Percentiles rank a stretch among this genome's conserved stretches.
phyloP scores from a whole-genome alignment of 2,329 filamentous ascomycete genomes.

The Hypoxylon sp. region DNA sequence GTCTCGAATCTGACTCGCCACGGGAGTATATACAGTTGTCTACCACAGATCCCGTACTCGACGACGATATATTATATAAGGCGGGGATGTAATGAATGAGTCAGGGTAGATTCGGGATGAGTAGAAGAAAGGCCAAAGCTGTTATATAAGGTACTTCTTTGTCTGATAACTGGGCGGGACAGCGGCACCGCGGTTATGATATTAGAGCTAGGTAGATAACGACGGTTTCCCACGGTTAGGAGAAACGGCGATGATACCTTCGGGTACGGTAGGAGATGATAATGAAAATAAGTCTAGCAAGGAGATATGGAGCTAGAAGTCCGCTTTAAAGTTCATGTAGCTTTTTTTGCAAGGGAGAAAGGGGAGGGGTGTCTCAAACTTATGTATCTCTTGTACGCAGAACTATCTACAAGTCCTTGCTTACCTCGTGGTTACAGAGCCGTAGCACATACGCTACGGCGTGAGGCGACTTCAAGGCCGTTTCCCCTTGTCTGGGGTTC shows the following conservation, averaged over 20 bases:
- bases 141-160: constrained; percentile 31
- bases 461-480: constrained; percentile 24
- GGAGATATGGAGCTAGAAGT: constrained; percentile 20
- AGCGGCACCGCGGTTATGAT: constrained; percentile 15
- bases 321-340: constrained; percentile 23
- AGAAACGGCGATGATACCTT: constrained; percentile 22
- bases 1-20: constrained; percentile 2
- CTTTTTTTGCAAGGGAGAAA: constrained; percentile 6
- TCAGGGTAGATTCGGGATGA: background rate
- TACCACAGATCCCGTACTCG: background rate
- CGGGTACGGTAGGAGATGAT: constrained; percentile 22
- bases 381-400: constrained; percentile 15
- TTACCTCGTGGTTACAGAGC: too few species aligned
- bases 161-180: constrained; percentile 11
- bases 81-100: constrained; percentile 23
- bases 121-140: constrained; percentile 2
- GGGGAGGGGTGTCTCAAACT: constrained; percentile 24
- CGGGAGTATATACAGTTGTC: constrained; percentile 1
- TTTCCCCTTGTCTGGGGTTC: constrained; percentile 30
- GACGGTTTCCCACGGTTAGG: constrained; percentile 32
- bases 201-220: constrained; percentile 8
- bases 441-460: constrained; percentile 28
- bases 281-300: constrained; percentile 1
- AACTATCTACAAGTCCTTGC: too few species aligned
- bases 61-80: constrained; percentile 21